A percentile compares a stretch with the other conserved stretches of the same genome.
Evolutionary conservation across 2,329 filamentous ascomycete genomes (phyloP).

Genomic region (Nothopassalora personata): DNA sequence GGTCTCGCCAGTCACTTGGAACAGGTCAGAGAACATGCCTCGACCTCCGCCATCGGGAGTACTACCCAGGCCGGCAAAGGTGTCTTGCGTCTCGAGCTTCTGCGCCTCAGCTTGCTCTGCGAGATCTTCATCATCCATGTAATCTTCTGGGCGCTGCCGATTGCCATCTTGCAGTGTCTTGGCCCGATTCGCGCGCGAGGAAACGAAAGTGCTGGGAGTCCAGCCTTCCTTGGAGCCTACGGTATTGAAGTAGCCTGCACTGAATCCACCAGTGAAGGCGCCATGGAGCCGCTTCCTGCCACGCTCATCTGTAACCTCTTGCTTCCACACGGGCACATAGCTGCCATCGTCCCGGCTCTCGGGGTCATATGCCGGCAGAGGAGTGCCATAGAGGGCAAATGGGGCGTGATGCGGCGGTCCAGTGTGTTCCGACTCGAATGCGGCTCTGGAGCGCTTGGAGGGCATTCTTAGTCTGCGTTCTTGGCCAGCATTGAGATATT

Average conservation of each 20-base stretch:
- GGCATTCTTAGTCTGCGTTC: slow-evolving; percentile 53
- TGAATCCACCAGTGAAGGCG: slow-evolving; percentile 94
- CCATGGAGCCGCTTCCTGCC: slow-evolving; percentile 88
- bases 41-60: slow-evolving; percentile 49
- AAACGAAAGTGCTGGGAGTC: slow-evolving; percentile 87
- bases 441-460: slow-evolving; percentile 70
- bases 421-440: slow-evolving; percentile 70
- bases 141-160: slow-evolving; percentile 73
- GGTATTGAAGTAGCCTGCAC: slow-evolving; percentile 98
- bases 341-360: slow-evolving; percentile 81
- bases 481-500: slow-evolving; percentile 28
- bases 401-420: slow-evolving; percentile 55
- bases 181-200: slow-evolving; percentile 72
- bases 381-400: slow-evolving; percentile 76
- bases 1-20: slow-evolving; percentile 69
- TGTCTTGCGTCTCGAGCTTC: slow-evolving; percentile 64
- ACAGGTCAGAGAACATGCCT: slow-evolving; percentile 63
- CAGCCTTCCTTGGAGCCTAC: slow-evolving; percentile 98
- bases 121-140: slow-evolving; percentile 96
- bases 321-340: slow-evolving; percentile 95
- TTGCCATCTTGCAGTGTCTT: slow-evolving; percentile 55
- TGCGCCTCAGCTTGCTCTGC: slow-evolving; percentile 77
- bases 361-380: slow-evolving; percentile 71
- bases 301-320: slow-evolving; percentile 89
- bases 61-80: slow-evolving; percentile 71